Evolutionary conservation across 2,329 filamentous ascomycete genomes (phyloP), one percentile per base, ranked within the genome.

Genomic region (Aspergillus chevalieri): DNA sequence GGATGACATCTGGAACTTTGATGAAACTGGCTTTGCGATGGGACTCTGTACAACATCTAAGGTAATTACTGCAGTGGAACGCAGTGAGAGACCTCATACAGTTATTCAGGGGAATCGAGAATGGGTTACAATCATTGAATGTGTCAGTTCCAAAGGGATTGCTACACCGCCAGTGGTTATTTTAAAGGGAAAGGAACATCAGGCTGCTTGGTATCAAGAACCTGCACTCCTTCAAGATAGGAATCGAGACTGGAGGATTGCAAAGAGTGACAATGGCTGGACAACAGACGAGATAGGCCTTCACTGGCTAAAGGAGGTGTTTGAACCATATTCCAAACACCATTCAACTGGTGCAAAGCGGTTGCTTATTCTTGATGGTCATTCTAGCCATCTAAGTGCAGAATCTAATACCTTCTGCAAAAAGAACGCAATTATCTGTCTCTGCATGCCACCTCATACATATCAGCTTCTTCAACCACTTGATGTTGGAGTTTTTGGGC

Each of bases 121-220:
- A 46, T 36, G 36, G 17, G 21, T 46, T 46, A 38, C 15, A n/a
- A 46, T 46, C 36, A 38, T 46, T 46, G 36, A 46, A 36, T 36
- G 17, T 46, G 36, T 38, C 33, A 36, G 30, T n/a, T 46, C 21
- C 12, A 46, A 46, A 46, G 24, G 30, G 21, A 38, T 46, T 34
- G 15, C 14, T 46, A 33, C 28, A 46, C 44, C 21, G 17, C 28
- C 36, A 46, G 26, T 34, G 36, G 30, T 46, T 46, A 46, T 46
- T 21, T 38, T 46, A 6, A 46, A 46, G 21, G 30, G 10, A 34
- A 46, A 46, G 22, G 14, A 15, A 17, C 21, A 46, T 12, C 17
- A 46, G 21, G 30, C 30, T 34, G n/a, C 17, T 19, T 46, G 36
- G 28, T 46, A 44, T 46, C 21, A 46, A 46, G 44, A 46, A 24